Base-by-base conservation (phyloP, 2,329 filamentous ascomycete genomes). In the Neofusicoccum laricinum region DNA sequence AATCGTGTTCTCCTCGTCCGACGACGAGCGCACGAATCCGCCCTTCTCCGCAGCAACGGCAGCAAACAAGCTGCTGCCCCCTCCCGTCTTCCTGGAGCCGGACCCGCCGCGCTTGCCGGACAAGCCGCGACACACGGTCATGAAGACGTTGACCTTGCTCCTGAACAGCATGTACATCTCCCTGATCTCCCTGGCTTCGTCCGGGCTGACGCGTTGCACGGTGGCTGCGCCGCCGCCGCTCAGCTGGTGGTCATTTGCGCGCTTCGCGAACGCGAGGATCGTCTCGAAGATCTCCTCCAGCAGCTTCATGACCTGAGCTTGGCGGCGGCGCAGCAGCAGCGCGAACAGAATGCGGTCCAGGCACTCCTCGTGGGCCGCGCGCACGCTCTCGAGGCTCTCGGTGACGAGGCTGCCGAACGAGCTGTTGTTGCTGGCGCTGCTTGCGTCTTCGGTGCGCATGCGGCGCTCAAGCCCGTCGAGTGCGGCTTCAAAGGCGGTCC, bases 341-440 rank as follows among this genome's bases (percentile, higher is more conserved):
- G 87, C 86, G 66, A 88, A 86, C 78, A 93, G 85, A 51, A 96
- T 92, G 58, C 87, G 83, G 72, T 96, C 90, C 1, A 97, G 81
- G 7, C 89, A 85, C 38, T 85, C 81, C 66, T 93, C 89, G 69
- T 96, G 92, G 25, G 88, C 85, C 48, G 87, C 84, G 21, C 88
- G 83, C 12, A 96, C 77, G 46, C 85, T 81, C 43, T 89, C 86
- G 0, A 93, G 84, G 14, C 91, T 90, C 68, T 85, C 81, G 11
- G 80, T 80, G 6, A 77, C 73, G 5, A 71, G 69, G 12, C 78
- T 77, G 50, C 82, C 80, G 17, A 85, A 78, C 25, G 78, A 80
- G 15, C 38, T 34, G 7, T 25, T 14, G 25, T 74, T 76, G 55
- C 76, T 79, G 58, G 76, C 77, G 17, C 81, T 81, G 1, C 81